Evolutionary conservation across 225 moss, liverwort and hornwort genomes (phyloP).

Genomic region (Antitrichia curtipendula): DNA sequence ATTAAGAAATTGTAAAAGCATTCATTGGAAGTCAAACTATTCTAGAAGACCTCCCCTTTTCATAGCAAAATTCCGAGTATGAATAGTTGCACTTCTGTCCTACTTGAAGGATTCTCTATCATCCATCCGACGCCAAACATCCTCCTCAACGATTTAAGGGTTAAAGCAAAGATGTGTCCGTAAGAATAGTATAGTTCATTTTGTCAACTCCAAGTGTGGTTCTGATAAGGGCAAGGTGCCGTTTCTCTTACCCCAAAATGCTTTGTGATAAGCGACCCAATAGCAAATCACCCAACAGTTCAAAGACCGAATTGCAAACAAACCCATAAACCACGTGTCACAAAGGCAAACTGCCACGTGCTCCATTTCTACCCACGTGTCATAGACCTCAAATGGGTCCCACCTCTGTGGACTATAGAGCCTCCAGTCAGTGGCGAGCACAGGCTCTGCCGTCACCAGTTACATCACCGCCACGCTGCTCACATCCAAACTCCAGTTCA

Average conservation of each 20-base stretch:
- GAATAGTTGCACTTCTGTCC: too few species aligned
- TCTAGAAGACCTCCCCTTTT: too few species aligned
- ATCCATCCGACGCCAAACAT: too few species aligned
- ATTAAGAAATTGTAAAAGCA: too few species aligned
- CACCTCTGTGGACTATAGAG: background rate
- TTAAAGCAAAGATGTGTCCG: too few species aligned
- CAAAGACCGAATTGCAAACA: background rate
- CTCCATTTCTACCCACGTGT: background rate
- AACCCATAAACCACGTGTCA: background rate
- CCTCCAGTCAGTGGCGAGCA: background rate
- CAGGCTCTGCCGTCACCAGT: background rate
- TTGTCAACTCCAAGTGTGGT: too few species aligned
- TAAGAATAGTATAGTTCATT: too few species aligned
- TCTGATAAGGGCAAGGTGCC: background rate
- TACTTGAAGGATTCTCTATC: too few species aligned
- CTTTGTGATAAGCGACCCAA: background rate
- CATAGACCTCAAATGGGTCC: background rate
- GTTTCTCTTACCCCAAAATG: background rate
- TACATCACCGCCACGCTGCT: background rate
- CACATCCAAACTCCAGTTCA: background rate
- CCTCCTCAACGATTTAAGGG: too few species aligned
- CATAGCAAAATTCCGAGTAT: too few species aligned
- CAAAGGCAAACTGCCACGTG: background rate
- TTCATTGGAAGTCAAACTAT: too few species aligned
- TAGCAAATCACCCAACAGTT: background rate